Percentiles rank a stretch among this genome's conserved stretches.
Conservation (phyloP, 2,329 filamentous ascomycete genomes). For the Gnomoniopsis smithogilvyi region DNA sequence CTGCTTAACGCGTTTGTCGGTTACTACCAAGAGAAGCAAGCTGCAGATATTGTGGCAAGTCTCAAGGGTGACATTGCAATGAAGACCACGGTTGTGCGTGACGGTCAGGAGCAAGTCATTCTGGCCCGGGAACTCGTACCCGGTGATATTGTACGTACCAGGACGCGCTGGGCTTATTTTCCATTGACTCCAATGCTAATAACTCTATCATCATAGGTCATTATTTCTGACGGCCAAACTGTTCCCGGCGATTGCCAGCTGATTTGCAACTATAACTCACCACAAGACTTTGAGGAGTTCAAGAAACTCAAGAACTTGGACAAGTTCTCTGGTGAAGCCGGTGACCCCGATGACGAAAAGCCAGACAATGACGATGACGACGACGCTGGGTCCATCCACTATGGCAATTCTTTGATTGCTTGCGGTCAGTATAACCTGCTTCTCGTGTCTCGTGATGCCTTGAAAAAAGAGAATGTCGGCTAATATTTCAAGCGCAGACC, state of each 20-base stretch:
- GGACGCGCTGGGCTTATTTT: neutral
- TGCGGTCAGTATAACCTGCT: constrained; percentile 8
- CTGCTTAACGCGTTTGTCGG: constrained; percentile 69
- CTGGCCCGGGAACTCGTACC: constrained; percentile 68
- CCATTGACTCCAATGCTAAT: constrained; percentile 37
- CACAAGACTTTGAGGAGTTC: constrained; percentile 43
- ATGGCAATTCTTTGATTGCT: constrained; percentile 13
- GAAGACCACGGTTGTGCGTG: constrained; percentile 64
- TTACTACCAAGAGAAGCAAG: constrained; percentile 78
- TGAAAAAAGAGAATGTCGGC: too few relatives aligned
- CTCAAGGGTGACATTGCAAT: constrained; percentile 74
- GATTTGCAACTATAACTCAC: constrained; percentile 67
- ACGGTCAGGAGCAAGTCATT: constrained; percentile 64
- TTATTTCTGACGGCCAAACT: constrained; percentile 66
- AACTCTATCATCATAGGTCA: constrained; percentile 38
- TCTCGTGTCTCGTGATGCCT: too few relatives aligned
- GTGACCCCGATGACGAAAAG: constrained; percentile 18
- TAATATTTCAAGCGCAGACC: constrained; percentile 60
- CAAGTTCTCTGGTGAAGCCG: constrained; percentile 38
- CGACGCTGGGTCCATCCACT: constrained; percentile 11
- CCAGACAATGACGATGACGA: constrained; percentile 9
- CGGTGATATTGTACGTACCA: constrained; percentile 53
- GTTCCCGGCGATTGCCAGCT: constrained; percentile 66
- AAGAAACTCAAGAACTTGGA: constrained; percentile 62
- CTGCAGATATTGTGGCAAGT: constrained; percentile 67